phyloP scores from a whole-genome alignment of 106 monocot species.

The Apostasia ramifera region DNA sequence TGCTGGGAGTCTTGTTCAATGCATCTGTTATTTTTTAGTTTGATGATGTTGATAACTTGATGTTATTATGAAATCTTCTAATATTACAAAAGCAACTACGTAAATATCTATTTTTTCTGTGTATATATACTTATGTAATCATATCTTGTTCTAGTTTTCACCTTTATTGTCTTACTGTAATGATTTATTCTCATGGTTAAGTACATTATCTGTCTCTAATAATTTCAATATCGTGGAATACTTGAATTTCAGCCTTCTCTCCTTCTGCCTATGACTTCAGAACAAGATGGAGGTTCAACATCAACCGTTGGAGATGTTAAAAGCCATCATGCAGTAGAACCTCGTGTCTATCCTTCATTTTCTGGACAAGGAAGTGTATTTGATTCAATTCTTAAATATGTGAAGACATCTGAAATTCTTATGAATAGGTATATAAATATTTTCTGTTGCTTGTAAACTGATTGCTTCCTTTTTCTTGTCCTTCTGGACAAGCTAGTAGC shows the following conservation, averaged over 20 bases:
- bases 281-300: conserved; percentile 15
- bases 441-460: not conserved
- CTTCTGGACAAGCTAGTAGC: not conserved
- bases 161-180: too few species aligned
- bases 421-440: conserved; percentile 31
- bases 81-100: too few species aligned
- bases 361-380: conserved; percentile 12
- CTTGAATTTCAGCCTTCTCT: conserved; percentile 60
- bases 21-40: too few species aligned
- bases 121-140: too few species aligned
- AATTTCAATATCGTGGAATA: too few species aligned
- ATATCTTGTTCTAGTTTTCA: too few species aligned
- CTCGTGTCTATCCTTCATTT: conserved; percentile 7
- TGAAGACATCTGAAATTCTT: conserved; percentile 31
- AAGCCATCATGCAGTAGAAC: not conserved
- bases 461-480: not conserved
- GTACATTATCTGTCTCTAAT: too few species aligned
- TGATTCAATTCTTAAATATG: conserved; percentile 35
- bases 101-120: too few species aligned
- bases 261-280: conserved; percentile 35
- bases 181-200: too few species aligned
- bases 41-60: too few species aligned
- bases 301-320: conserved; percentile 4
- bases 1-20: too few species aligned
- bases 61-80: too few species aligned